Evolutionary conservation across 441 rosid genomes (phyloP).

Genomic region (Euphorbia schlechtendalii): DNA sequence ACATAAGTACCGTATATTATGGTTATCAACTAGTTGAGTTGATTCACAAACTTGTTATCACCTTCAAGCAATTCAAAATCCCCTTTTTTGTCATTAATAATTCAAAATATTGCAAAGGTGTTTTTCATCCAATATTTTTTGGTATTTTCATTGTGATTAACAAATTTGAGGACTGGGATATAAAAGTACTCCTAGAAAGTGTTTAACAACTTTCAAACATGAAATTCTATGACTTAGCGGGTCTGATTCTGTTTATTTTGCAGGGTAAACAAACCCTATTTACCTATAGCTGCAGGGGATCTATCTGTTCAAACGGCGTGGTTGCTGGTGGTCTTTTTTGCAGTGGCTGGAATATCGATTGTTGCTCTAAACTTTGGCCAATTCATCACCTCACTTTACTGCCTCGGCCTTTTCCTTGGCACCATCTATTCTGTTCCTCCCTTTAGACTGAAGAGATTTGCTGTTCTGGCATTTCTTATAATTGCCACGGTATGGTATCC

Average conservation of each 20-base stretch:
- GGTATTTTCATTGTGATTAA: background rate
- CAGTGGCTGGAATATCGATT: slow-evolving; percentile 57
- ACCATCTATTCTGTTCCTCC: slow-evolving; percentile 98
- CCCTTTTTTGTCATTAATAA: too few species aligned
- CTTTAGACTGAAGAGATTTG: slow-evolving; percentile 84
- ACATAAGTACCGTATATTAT: slow-evolving; percentile 5
- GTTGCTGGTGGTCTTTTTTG: slow-evolving; percentile 74
- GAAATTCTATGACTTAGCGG: slow-evolving; percentile 12
- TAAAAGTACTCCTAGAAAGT: slow-evolving; percentile 1
- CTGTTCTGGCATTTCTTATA: slow-evolving; percentile 86
- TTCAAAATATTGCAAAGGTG: too few species aligned
- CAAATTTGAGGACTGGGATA: background rate
- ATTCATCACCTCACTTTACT: slow-evolving; percentile 74
- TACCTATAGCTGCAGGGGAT: slow-evolving; percentile 98
- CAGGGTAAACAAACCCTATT: slow-evolving; percentile 98
- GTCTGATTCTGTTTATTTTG: slow-evolving; percentile 26
- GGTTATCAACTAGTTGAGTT: background rate
- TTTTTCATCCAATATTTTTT: background rate
- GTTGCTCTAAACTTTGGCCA: slow-evolving; percentile 77
- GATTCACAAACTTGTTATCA: background rate
- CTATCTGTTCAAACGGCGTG: slow-evolving; percentile 89
- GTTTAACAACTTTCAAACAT: slow-evolving; percentile 3
- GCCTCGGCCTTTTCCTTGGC: slow-evolving; percentile 80
- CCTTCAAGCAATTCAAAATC: background rate
- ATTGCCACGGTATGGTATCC: slow-evolving; percentile 65